Evolutionary conservation across 192 early-diverging fungal species (phyloP).

Genomic region (Powellomyces hirtus): DNA sequence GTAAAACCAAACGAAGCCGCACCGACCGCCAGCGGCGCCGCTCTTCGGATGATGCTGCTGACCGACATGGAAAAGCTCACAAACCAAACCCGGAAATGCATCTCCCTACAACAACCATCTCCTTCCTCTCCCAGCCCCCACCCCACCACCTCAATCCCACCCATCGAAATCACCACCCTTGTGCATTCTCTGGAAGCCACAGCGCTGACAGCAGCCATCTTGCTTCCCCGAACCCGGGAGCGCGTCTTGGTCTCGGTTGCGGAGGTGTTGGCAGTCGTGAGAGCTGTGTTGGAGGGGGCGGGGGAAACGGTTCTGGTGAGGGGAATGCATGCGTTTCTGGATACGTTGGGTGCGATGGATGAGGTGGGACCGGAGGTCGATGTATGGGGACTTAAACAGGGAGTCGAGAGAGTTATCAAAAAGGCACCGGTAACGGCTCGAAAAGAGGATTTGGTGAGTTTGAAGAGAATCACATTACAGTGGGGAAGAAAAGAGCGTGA

Average conservation of each 20-base stretch:
- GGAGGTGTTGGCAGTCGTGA: neutral
- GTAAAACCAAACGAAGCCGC: neutral
- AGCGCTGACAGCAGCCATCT: neutral
- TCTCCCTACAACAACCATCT: neutral
- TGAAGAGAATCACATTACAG: too few relatives aligned
- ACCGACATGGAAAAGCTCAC: constrained; percentile 1
- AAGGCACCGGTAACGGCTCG: neutral
- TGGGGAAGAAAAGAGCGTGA: too few relatives aligned
- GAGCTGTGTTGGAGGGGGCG: neutral
- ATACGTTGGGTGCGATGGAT: neutral
- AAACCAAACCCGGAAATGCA: neutral
- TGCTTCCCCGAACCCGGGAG: neutral
- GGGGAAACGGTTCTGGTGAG: neutral
- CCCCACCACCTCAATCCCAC: neutral
- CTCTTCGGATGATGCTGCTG: neutral
- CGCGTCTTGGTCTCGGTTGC: neutral
- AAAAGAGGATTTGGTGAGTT: neutral
- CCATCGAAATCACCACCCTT: neutral
- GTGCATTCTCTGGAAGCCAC: neutral
- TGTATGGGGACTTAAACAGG: neutral
- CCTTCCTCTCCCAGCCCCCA: neutral
- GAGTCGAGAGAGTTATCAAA: neutral
- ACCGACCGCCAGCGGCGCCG: neutral
- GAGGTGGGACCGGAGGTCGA: constrained; percentile 4
- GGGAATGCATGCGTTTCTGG: constrained; percentile 1